Conservation (phyloP, 225 moss, liverwort and hornwort species). For the Polytrichum formosum region DNA sequence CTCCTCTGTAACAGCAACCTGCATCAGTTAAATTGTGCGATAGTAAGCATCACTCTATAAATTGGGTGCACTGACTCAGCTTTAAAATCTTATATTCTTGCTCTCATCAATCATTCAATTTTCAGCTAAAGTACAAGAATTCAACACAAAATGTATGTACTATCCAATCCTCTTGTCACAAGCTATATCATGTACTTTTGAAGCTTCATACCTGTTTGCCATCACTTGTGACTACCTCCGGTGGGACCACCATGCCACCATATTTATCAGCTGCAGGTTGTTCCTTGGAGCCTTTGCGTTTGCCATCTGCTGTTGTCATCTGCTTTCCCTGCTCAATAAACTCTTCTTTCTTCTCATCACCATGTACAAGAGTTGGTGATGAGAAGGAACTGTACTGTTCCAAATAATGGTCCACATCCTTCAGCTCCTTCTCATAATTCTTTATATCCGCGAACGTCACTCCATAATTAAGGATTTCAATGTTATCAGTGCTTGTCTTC, state of each 20-base stretch:
- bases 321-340: slow-evolving; percentile 19
- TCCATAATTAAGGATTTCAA: slow-evolving; percentile 70
- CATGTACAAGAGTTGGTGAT: slow-evolving; percentile 64
- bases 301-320: slow-evolving; percentile 1
- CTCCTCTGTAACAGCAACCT: slow-evolving; percentile 49
- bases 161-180: no score
- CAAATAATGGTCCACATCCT: slow-evolving; percentile 48
- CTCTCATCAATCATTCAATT: no score
- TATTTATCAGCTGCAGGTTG: slow-evolving; percentile 19
- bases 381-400: slow-evolving; percentile 65
- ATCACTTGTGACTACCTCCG: slow-evolving; percentile 40
- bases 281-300: slow-evolving; percentile 7
- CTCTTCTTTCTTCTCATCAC: slow-evolving; percentile 32
- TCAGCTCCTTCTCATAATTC: slow-evolving; percentile 37
- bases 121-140: no score
- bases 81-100: no score
- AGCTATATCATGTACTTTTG: no score
- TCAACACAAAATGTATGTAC: no score
- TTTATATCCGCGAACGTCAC: slow-evolving; percentile 61
- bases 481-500: no score
- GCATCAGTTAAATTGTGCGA: not conserved
- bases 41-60: no score
- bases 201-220: slow-evolving; percentile 36
- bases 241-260: slow-evolving; percentile 62
- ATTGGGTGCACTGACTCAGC: no score